Percentiles rank a stretch among this genome's conserved stretches.
These are phyloP conservation scores for Botryotinia narcissicola DNA, from an alignment of 2,329 filamentous ascomycete species.

Conservation along the genomic window DNA sequence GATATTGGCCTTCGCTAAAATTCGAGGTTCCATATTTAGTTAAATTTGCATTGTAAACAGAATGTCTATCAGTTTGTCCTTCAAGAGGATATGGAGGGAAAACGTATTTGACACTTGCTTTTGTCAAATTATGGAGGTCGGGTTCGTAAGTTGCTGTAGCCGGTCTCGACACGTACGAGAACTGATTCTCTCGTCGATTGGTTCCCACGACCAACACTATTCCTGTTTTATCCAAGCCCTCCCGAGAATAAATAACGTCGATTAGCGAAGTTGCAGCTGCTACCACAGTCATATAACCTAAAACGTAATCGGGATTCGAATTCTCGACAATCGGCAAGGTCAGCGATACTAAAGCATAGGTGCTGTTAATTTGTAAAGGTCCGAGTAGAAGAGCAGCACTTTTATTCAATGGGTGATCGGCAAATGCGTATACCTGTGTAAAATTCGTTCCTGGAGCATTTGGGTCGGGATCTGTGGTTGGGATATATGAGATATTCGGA, in stretches of 20 bases:
- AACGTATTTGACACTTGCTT: constrained; percentile 55
- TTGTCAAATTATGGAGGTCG: constrained; percentile 41
- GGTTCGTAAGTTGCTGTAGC: constrained; percentile 49
- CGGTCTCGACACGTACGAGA: constrained; percentile 46
- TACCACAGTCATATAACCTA: constrained; percentile 84
- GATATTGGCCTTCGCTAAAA: constrained; percentile 62
- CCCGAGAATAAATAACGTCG: constrained; percentile 59
- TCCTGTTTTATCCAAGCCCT: constrained; percentile 70
- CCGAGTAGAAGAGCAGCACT: constrained; percentile 70
- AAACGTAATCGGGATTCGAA: constrained; percentile 56
- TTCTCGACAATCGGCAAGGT: constrained; percentile 77
- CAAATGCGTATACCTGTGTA: constrained; percentile 29
- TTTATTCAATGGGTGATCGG: constrained; percentile 42
- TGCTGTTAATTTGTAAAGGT: constrained; percentile 68
- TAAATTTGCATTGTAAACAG: constrained; percentile 41
- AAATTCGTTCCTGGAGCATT: constrained; percentile 16
- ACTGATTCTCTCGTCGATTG: constrained; percentile 62
- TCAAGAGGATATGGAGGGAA: constrained; percentile 51
- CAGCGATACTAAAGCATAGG: constrained; percentile 74
- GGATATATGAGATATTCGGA: constrained; percentile 70
- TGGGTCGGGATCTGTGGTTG: constrained; percentile 27
- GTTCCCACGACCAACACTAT: constrained; percentile 70
- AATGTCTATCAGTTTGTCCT: constrained; percentile 49
- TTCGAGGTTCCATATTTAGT: constrained; percentile 36
- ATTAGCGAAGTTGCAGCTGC: constrained; percentile 64